Base-by-base conservation (phyloP, 2,329 filamentous ascomycete genomes). In the Triangularia verruculosa region DNA sequence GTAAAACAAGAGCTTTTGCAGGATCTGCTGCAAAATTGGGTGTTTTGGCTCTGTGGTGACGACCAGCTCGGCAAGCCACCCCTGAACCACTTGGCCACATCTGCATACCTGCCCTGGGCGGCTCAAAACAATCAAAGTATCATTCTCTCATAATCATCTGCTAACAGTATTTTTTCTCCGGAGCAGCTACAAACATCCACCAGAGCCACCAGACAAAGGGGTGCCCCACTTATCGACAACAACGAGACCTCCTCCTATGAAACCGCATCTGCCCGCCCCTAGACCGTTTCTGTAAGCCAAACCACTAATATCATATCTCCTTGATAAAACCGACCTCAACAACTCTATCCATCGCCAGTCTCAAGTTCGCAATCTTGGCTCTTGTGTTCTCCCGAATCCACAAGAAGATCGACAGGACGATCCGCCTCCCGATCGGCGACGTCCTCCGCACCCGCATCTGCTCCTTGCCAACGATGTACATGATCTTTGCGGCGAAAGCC, bases 271-370 rank as follows among this genome's bases (percentile, higher is more conserved):
- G 39, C 39, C 39, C n/a, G 9, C 17, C 7, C 39, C n/a, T 32
- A 32, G 7, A 32, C 30, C 30, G 30, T 12, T 32, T 11, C 30
- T 32, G 9, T 2, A 6, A 32, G 2, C 11, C 11, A 12, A 6
- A 3, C 30, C 3, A 32, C 30, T 3, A n/a, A 24, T 17, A 59
- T 63, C 70, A 87, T 61, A 89, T 85, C 66, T 89, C 85, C 74
- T 89, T 89, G 1, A 89, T 81, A 71, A 89, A 90, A 0, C 88
- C 88, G 17, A 90, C 86, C 75, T 90, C 88, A 17, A 90, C 83
- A 56, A 90, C 72, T 57, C 82, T 80, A 64, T 89, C 86, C 64
- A 83, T 81, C 0, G 83, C 80, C 51, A 89, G 75, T 57, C 82
- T 76, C 63, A 90, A 74, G 68, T 87, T 86, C 13, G 86, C 85